A percentile compares a stretch with the other conserved stretches of the same genome.
Evolutionary conservation across 2,329 filamentous ascomycete species (phyloP).

Genomic region (Bisporella sp.): DNA sequence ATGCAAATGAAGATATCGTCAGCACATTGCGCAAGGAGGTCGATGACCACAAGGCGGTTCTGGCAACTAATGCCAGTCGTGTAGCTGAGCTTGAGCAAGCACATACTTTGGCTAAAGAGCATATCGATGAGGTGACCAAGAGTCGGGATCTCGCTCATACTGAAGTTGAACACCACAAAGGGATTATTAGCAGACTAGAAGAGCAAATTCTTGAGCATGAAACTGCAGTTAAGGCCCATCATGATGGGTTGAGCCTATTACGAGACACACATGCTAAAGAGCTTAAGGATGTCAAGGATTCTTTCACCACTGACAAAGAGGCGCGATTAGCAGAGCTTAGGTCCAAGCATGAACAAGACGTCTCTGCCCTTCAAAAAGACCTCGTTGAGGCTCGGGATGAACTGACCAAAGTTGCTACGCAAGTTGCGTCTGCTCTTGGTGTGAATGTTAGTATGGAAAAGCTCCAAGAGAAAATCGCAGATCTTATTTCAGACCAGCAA

Average conservation of each 20-base stretch:
- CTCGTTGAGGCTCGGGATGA: conserved; percentile 60
- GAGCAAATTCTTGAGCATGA: conserved; percentile 55
- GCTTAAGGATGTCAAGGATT: conserved; percentile 39
- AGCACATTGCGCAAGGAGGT: conserved; percentile 64
- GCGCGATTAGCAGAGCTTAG: conserved; percentile 51
- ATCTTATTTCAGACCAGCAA: conserved; percentile 51
- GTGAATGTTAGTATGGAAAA: conserved; percentile 62
- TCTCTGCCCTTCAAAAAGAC: conserved; percentile 52
- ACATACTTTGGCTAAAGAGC: conserved; percentile 56
- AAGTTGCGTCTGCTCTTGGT: conserved; percentile 53
- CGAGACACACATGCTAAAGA: conserved; percentile 44
- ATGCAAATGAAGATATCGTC: conserved; percentile 53
- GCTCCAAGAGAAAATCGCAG: conserved; percentile 54
- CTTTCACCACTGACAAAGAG: conserved; percentile 49
- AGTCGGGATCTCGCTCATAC: conserved; percentile 41
- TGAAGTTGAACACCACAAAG: conserved; percentile 35
- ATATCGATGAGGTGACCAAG: conserved; percentile 60
- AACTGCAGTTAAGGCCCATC: conserved; percentile 46
- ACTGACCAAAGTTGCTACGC: conserved; percentile 55
- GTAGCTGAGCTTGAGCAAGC: conserved; percentile 69
- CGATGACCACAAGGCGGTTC: conserved; percentile 70
- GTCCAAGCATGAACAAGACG: conserved; percentile 50
- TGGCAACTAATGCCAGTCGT: conserved; percentile 60
- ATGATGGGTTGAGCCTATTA: conserved; percentile 43
- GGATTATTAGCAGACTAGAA: conserved; percentile 46